A percentile compares a stretch with the other conserved stretches of the same genome.
phyloP scores from a whole-genome alignment of 805 yeast genomes.

The Lipomyces sp. region DNA sequence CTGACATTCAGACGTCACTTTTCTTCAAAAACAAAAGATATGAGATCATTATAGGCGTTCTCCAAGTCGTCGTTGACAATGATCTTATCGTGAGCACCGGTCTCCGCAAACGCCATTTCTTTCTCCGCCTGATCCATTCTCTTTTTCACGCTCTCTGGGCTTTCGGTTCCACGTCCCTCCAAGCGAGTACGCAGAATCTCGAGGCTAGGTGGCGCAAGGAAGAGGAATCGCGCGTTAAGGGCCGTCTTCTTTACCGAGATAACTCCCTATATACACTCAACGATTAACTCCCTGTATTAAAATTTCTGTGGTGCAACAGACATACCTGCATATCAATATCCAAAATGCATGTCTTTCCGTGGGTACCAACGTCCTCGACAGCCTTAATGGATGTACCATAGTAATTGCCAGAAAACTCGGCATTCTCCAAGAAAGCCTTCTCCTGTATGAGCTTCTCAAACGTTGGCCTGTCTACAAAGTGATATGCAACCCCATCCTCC shows the following conservation, averaged over 20 bases:
- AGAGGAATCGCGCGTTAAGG: constrained; percentile 82
- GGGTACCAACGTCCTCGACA: constrained; percentile 68
- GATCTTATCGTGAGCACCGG: constrained; percentile 86
- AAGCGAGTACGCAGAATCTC: constrained; percentile 77
- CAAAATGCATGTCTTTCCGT: constrained; percentile 74
- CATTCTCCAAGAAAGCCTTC: constrained; percentile 91
- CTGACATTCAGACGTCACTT: background rate
- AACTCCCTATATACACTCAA: constrained; percentile 63
- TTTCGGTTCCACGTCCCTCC: constrained; percentile 92
- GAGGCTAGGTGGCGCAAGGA: constrained; percentile 90
- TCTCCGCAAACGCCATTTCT: constrained; percentile 84
- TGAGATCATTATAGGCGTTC: constrained; percentile 80
- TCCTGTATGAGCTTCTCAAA: constrained; percentile 78
- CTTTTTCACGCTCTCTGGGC: constrained; percentile 79
- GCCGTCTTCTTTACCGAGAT: constrained; percentile 82
- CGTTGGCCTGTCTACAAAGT: constrained; percentile 78
- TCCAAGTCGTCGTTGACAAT: constrained; percentile 93
- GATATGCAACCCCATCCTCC: constrained; percentile 83
- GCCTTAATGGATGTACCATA: constrained; percentile 92
- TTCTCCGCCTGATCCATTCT: constrained; percentile 85
- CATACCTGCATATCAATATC: constrained; percentile 91
- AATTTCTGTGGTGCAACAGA: background rate
- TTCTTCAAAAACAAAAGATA: constrained; percentile 68
- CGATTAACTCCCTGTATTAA: background rate
- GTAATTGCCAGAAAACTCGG: constrained; percentile 96